Percentiles rank a stretch among this genome's conserved stretches.
Evolutionary conservation across 2,329 filamentous ascomycete species (phyloP).

Genomic region (Colletotrichum trifolii): DNA sequence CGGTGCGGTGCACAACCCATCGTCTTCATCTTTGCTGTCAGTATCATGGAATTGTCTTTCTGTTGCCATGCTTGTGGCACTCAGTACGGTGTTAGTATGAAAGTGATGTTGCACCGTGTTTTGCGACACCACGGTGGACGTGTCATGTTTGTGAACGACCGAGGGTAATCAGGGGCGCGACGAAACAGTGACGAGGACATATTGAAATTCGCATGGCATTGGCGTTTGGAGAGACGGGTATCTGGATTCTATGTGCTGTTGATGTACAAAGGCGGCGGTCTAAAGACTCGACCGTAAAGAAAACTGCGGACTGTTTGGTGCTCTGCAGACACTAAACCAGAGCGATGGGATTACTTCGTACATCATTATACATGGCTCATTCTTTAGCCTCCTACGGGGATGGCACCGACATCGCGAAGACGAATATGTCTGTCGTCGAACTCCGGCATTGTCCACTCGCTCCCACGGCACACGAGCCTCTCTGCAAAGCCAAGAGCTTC

Average conservation of each 20-base stretch:
- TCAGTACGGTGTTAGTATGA: constrained; percentile 19
- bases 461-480: too few species aligned
- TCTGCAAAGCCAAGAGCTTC: too few species aligned
- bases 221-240: constrained; percentile 20
- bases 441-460: too few species aligned
- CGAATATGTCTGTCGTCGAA: too few species aligned
- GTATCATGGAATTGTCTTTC: constrained; percentile 40
- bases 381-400: background rate
- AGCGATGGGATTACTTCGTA: background rate
- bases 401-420: too few species aligned
- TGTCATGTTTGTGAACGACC: constrained; percentile 18
- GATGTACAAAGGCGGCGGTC: background rate
- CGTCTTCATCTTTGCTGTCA: constrained; percentile 42
- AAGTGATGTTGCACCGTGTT: background rate
- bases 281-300: background rate
- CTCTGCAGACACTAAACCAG: too few species aligned
- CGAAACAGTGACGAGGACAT: constrained; percentile 10
- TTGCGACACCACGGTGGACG: background rate
- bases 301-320: background rate
- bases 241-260: background rate
- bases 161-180: constrained; percentile 1
- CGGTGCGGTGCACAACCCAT: constrained; percentile 65
- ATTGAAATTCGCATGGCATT: constrained; percentile 31
- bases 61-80: constrained; percentile 19
- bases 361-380: background rate